A percentile compares a stretch with the other conserved stretches of the same genome.
Conservation (phyloP, 805 yeast genomes). For the Komagataella pastoris region DNA sequence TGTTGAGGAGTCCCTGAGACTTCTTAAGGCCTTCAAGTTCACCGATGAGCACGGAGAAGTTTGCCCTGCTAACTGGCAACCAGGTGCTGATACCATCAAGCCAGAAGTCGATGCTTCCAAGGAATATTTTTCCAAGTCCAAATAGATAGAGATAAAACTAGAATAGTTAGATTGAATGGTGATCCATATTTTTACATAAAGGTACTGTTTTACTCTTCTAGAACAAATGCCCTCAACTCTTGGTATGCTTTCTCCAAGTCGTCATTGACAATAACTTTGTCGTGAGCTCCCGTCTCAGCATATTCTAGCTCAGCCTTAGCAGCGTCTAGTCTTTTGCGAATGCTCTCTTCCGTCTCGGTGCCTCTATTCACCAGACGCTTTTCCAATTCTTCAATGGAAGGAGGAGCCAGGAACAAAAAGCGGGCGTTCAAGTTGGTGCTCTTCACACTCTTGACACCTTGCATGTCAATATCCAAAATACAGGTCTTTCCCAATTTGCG, state of each 20-base stretch:
- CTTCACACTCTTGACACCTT: constrained; percentile 92
- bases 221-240: constrained; percentile 68
- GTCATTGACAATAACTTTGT: constrained; percentile 77
- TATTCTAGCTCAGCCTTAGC: constrained; percentile 84
- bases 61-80: constrained; percentile 99
- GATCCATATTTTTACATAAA: background rate
- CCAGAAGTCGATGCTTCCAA: constrained; percentile 69
- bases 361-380: constrained; percentile 79
- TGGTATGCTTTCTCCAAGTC: constrained; percentile 80
- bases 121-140: constrained; percentile 61
- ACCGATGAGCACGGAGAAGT: constrained; percentile 98
- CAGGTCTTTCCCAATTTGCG: constrained; percentile 57
- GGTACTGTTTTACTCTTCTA: constrained; percentile 20
- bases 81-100: constrained; percentile 88
- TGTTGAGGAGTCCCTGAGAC: constrained; percentile 95
- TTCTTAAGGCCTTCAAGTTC: constrained; percentile 98
- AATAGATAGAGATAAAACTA: constrained; percentile 17
- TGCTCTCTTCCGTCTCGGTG: constrained; percentile 81
- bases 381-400: constrained; percentile 69
- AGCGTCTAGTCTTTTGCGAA: constrained; percentile 74
- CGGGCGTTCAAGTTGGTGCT: constrained; percentile 71
- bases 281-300: constrained; percentile 88
- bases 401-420: constrained; percentile 84
- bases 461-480: constrained; percentile 96
- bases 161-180: background rate